Percentiles rank a stretch among this genome's conserved stretches.
phyloP scores from a whole-genome alignment of 257 asterid species.

The Nicotiana tomentosiformis region DNA sequence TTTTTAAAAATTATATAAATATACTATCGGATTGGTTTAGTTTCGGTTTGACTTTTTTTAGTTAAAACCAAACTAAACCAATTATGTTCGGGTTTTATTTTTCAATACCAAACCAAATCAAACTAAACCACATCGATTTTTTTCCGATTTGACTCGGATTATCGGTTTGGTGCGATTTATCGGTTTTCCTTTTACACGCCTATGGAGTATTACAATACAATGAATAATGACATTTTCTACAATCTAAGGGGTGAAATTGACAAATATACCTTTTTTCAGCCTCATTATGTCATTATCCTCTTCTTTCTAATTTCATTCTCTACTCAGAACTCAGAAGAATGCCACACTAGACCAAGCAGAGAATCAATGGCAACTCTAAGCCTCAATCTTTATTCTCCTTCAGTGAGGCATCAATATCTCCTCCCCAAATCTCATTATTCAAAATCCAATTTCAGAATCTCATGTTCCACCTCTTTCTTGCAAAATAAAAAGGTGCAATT shows the following conservation, averaged over 20 bases:
- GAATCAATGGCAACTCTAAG: background rate
- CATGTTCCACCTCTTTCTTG: constrained; percentile 31
- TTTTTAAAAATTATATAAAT: too few relatives aligned
- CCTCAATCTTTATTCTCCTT: background rate
- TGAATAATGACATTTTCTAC: background rate
- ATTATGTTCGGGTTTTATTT: too few relatives aligned
- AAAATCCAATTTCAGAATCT: constrained; percentile 16
- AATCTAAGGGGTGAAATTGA: background rate
- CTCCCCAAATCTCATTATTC: background rate
- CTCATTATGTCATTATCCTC: background rate
- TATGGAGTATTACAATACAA: too few relatives aligned
- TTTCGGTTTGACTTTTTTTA: too few relatives aligned
- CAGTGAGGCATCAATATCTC: constrained; percentile 16
- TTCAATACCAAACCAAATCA: too few relatives aligned
- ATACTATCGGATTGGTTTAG: too few relatives aligned
- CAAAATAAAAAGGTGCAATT: constrained; percentile 41
- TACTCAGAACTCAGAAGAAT: background rate
- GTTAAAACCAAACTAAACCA: too few relatives aligned
- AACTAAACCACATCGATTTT: too few relatives aligned
- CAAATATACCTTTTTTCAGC: background rate
- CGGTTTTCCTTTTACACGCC: too few relatives aligned
- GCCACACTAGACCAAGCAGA: background rate
- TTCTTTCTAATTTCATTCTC: background rate
- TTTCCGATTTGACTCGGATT: too few relatives aligned
- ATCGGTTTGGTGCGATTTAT: too few relatives aligned